Evolutionary conservation across 306 rosid genomes (phyloP).

Genomic region (Pterocarpus santalinus): DNA sequence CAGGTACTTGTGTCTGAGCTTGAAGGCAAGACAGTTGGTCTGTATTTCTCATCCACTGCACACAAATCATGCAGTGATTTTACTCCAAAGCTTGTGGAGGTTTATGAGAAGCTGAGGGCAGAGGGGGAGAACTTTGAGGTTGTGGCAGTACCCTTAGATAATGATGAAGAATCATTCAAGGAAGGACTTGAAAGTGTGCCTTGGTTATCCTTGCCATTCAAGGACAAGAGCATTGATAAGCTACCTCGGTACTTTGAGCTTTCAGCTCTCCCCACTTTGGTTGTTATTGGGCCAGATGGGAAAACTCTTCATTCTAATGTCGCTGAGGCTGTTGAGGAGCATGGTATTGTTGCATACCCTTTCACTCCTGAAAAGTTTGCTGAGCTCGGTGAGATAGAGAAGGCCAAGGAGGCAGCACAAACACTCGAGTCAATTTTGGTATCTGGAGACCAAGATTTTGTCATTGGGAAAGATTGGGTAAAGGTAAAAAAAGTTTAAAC

Average conservation of each 20-base stretch:
- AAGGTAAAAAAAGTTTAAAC: slow-evolving; percentile 51
- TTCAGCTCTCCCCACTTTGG: slow-evolving; percentile 65
- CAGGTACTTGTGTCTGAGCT: slow-evolving; percentile 73
- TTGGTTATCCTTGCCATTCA: slow-evolving; percentile 73
- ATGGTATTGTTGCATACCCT: slow-evolving; percentile 73
- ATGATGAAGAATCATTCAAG: slow-evolving; percentile 60
- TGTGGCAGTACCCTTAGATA: slow-evolving; percentile 63
- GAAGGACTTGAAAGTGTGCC: slow-evolving; percentile 53
- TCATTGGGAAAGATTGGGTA: slow-evolving; percentile 58
- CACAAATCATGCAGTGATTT: slow-evolving; percentile 48
- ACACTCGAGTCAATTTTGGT: slow-evolving; percentile 73
- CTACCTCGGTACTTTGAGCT: slow-evolving; percentile 64
- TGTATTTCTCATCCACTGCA: slow-evolving; percentile 58
- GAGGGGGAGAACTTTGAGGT: slow-evolving; percentile 70
- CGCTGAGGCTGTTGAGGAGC: slow-evolving; percentile 63
- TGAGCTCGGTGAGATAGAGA: slow-evolving; percentile 64
- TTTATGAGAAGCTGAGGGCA: slow-evolving; percentile 66
- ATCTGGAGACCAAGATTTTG: slow-evolving; percentile 60
- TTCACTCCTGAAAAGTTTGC: slow-evolving; percentile 74
- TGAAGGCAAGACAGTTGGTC: slow-evolving; percentile 73
- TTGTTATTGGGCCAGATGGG: slow-evolving; percentile 79
- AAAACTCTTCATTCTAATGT: slow-evolving; percentile 67
- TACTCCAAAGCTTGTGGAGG: slow-evolving; percentile 60
- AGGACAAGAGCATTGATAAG: slow-evolving; percentile 61
- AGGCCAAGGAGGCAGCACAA: slow-evolving; percentile 69